phyloP scores from a whole-genome alignment of 148 eudicot genomes.

The Rhododendron kiyosumense region DNA sequence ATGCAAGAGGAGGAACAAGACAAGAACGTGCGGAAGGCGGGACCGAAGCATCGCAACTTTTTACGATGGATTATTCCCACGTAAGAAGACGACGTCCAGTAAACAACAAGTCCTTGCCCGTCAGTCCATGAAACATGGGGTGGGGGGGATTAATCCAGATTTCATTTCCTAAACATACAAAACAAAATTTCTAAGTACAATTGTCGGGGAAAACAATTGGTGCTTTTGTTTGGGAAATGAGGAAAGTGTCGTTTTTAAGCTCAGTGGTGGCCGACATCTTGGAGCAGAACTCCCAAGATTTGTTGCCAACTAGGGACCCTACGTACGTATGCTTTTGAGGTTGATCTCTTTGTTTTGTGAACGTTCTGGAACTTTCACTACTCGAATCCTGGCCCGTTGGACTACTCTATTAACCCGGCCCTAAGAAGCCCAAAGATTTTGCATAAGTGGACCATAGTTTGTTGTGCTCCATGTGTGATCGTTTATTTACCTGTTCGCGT shows the following conservation, averaged over 20 bases:
- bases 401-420: no score
- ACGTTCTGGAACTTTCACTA: no score
- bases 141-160: not conserved
- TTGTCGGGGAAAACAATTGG: not conserved
- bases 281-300: not conserved
- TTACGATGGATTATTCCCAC: not conserved
- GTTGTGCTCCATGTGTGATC: no score
- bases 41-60: not conserved
- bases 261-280: not conserved
- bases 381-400: no score
- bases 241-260: not conserved
- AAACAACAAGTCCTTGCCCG: not conserved
- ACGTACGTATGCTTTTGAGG: not conserved
- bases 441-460: no score
- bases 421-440: no score
- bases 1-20: constrained; percentile 18
- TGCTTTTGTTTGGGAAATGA: not conserved
- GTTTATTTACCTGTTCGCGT: no score
- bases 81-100: not conserved
- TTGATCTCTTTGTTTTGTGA: not conserved
- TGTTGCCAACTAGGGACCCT: not conserved
- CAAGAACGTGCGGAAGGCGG: constrained; percentile 19
- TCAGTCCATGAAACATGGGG: not conserved
- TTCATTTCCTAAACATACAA: not conserved
- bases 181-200: not conserved